Base-by-base conservation (phyloP, 1,139 yeast genomes). In the Sugiyamaella neomexicana region DNA sequence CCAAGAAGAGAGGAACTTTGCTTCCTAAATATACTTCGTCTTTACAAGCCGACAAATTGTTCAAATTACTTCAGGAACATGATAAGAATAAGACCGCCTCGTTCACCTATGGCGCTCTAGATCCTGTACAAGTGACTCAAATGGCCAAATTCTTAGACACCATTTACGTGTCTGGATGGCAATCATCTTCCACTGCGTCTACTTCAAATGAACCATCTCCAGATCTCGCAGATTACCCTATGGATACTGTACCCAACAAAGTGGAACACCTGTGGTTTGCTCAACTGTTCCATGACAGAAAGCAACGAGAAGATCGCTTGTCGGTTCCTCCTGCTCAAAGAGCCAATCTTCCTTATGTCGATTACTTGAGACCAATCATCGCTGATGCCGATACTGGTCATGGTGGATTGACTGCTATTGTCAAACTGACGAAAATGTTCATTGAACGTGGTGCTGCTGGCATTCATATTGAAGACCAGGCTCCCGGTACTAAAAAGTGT, bases 311-410 rank as follows among this genome's bases (percentile, higher is more conserved):
- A 69, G 96, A 86, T 65, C 82, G 97, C 68, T 76, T 86, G 62
- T 73, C 78, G 50, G 61, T 82, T 60, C 67, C 93, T 46, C 76
- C 76, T 62, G 79, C 72, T 52, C 81, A 86, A 74, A 81, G 96
- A 65, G 82, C 85, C 31, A 80, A 82, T 68, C 68, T 75, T 45
- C 74, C 74, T 57, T 69, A 75, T 64, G 85, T 78, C 57, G 98
- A 91, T 77, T 91, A 88, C 75, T 76, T 91, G 72, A 82, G 97
- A 68, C 99, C 99, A 55, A 89, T 91, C 67, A 81, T 91, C 67
- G 98, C 98, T 54, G 99, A 91, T 72, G 99, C 95, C 62, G 99
- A 91, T 74, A 93, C 98, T 60, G 99, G 99, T 65, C 98, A 93
- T 74, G 99, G 99, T 74, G 98, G 98, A 71, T 79, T 91, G 66